A percentile compares a stretch with the other conserved stretches of the same genome.
These are phyloP conservation scores for Patellifolia procumbens DNA, from an alignment of 179 eudicot species.

Conservation along the genomic window DNA sequence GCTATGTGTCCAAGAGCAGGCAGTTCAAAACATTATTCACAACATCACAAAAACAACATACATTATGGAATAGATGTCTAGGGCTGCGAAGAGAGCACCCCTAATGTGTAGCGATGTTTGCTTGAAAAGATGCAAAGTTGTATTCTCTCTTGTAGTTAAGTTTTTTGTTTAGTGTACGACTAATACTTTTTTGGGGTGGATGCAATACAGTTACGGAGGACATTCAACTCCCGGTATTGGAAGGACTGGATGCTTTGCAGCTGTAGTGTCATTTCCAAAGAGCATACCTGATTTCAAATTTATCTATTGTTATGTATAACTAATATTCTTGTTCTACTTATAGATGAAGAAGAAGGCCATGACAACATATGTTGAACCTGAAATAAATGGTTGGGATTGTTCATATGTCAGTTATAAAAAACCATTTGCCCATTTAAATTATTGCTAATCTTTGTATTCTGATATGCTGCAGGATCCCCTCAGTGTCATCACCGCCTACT, in stretches of 20 bases:
- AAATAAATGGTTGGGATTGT: slow-evolving; percentile 58
- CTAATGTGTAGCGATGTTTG: background rate
- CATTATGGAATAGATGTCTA: background rate
- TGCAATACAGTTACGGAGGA: slow-evolving; percentile 48
- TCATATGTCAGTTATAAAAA: slow-evolving; percentile 9
- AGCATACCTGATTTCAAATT: background rate
- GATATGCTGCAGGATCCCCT: slow-evolving; percentile 47
- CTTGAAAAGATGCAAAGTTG: background rate
- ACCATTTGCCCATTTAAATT: background rate
- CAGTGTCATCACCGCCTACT: slow-evolving; percentile 38
- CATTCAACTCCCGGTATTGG: slow-evolving; percentile 67
- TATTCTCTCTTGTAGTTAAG: slow-evolving; percentile 2
- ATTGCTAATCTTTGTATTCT: slow-evolving; percentile 20
- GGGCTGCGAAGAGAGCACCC: background rate
- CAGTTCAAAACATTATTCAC: background rate
- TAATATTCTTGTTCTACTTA: slow-evolving; percentile 19
- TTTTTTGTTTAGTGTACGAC: background rate
- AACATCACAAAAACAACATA: background rate
- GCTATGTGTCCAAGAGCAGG: background rate
- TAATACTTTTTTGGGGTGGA: background rate
- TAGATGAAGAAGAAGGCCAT: slow-evolving; percentile 47
- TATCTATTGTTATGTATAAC: background rate
- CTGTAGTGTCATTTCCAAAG: slow-evolving; percentile 47
- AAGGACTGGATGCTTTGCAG: slow-evolving; percentile 63
- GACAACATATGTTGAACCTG: slow-evolving; percentile 38